Evolutionary conservation across 495 filamentous ascomycete species (phyloP).

Genomic region (Aspergillus sparsus): DNA sequence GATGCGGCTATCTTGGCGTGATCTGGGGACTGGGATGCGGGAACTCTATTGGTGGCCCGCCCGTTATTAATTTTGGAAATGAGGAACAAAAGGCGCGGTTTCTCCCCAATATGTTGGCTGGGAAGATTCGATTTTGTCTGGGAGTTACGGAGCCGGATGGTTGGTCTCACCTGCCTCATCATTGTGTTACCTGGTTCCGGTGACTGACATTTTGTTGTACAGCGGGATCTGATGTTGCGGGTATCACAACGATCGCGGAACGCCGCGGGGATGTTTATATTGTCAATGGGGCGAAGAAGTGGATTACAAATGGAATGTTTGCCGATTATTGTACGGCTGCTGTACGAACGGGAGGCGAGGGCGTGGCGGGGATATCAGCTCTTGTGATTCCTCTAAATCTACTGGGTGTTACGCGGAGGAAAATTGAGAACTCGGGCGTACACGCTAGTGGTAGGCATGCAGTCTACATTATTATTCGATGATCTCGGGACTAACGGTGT

Average conservation of each 20-base stretch:
- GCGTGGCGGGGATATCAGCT: constrained; percentile 42
- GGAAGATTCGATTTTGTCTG: constrained; percentile 46
- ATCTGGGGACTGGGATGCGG: constrained; percentile 46
- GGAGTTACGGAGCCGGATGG: constrained; percentile 53
- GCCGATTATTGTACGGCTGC: constrained; percentile 50
- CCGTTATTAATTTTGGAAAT: constrained; percentile 49
- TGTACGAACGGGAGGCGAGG: constrained; percentile 49
- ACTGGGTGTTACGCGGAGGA: constrained; percentile 56
- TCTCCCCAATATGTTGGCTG: constrained; percentile 43
- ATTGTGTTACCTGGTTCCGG: background rate
- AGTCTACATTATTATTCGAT: constrained; percentile 35
- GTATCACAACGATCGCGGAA: constrained; percentile 48
- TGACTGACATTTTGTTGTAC: background rate
- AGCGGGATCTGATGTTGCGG: constrained; percentile 49
- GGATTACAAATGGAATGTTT: constrained; percentile 53
- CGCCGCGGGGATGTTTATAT: constrained; percentile 44
- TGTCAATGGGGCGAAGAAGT: constrained; percentile 55
- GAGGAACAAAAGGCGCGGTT: constrained; percentile 44
- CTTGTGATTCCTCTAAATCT: constrained; percentile 48
- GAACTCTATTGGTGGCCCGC: constrained; percentile 49
- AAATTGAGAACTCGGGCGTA: constrained; percentile 70
- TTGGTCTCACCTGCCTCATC: constrained; percentile 7
- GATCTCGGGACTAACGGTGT: background rate
- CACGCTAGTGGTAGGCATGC: constrained; percentile 30
- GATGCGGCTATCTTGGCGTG: constrained; percentile 40